Base-by-base conservation (phyloP, 2,329 filamentous ascomycete species). In the Colletotrichum agaves region DNA sequence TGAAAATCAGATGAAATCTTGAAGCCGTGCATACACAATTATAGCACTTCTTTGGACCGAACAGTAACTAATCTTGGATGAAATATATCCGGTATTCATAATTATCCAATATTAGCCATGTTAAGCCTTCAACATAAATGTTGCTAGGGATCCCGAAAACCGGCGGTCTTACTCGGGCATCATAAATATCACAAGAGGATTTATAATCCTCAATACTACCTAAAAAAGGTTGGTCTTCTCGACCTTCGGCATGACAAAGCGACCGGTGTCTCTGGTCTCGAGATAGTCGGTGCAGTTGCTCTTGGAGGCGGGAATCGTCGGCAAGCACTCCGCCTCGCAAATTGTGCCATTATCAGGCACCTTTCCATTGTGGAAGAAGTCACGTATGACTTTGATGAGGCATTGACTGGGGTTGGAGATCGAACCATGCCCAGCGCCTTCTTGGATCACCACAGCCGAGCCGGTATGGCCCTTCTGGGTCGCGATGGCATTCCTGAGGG, bases 401-500 rank as follows among this genome's bases (percentile, higher is more conserved):
- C 58, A 73, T 5, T 13, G 66, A 0, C 43, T 77, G 0, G 77
- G 77, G 0, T 74, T 71, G 1, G 76, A 77, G 57, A 68, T 77
- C 4, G 35, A 27, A 0, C 37, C 59, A 2, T 62, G 59, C 2
- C 57, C 57, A 13, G 21, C 21, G 7, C 17, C 35, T 21, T 60
- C 57, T 0, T 60, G 57, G 0, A 63, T 49, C 3, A 63, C 52
- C 3, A 63, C 27, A 23, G 61, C 19, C 8, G 50, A 57, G 0
- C 44, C 53, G 0, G 39, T 7, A 31, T 63, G 52, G 1, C 74
- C 33, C 72, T 77, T 46, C 69, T 27, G 13, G 52, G 49, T 17
- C 5, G 19, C 13, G 17, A 58, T 10, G 7, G 79, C 79, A 60
- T 77, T 79, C 6, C 75, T 66, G 46, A 77, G 69, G 33, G 80